Conservation (phyloP, 2,329 filamentous ascomycete species). For the Talaromyces albobiverticillius region DNA sequence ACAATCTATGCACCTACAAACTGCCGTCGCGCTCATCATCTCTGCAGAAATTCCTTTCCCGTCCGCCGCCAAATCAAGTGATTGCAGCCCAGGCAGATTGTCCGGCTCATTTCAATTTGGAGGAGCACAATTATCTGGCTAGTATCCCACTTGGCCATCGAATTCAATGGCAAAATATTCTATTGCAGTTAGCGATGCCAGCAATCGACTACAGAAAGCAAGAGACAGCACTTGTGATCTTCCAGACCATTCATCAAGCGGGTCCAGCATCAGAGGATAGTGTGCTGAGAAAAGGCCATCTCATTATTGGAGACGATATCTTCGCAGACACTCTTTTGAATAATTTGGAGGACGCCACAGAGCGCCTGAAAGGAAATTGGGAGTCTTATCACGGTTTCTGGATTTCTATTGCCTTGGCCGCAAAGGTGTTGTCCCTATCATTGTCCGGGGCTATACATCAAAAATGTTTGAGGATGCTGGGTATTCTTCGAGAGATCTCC, state of each 20-base stretch:
- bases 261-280: conserved; percentile 30
- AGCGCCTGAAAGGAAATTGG: conserved; percentile 51
- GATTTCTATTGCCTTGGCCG: conserved; percentile 39
- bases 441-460: conserved; percentile 18
- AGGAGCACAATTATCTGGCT: conserved; percentile 56
- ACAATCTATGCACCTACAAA: not conserved
- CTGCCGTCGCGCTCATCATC: not conserved
- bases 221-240: conserved; percentile 48
- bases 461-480: conserved; percentile 18
- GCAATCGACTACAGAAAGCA: conserved; percentile 51
- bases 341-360: conserved; percentile 29
- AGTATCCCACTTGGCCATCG: conserved; percentile 47
- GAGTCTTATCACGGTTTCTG: conserved; percentile 43
- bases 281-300: conserved; percentile 22
- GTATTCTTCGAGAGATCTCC: not conserved
- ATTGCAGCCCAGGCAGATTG: conserved; percentile 51
- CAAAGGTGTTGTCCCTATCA: conserved; percentile 45
- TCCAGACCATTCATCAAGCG: conserved; percentile 51
- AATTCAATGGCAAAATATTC: conserved; percentile 58
- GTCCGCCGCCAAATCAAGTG: conserved; percentile 47
- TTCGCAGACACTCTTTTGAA: conserved; percentile 31
- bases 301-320: conserved; percentile 20
- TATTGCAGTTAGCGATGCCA: conserved; percentile 49
- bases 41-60: not conserved
- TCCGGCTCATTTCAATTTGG: conserved; percentile 47